Evolutionary conservation across 2,329 filamentous ascomycete species (phyloP).

Genomic region (Pseudocercospora crystallina): DNA sequence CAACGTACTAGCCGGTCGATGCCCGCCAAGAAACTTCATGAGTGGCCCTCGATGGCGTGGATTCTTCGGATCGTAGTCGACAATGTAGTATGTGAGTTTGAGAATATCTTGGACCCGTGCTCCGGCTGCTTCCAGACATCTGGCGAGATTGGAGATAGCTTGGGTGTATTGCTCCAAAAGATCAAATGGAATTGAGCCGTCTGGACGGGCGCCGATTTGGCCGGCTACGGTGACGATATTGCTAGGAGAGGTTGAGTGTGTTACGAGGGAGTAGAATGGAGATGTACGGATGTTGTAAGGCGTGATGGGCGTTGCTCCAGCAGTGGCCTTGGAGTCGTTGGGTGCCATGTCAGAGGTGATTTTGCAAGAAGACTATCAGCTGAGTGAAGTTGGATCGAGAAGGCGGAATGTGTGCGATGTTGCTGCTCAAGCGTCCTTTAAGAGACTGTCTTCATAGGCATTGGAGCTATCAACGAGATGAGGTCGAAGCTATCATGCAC

Average conservation of each 20-base stretch:
- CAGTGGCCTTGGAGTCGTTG: too few relatives aligned
- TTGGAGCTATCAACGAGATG: too few relatives aligned
- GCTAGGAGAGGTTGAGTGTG: constrained; percentile 16
- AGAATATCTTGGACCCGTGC: constrained; percentile 26
- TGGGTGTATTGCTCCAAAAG: constrained; percentile 25
- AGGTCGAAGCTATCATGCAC: too few relatives aligned
- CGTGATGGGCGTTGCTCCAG: constrained; percentile 7
- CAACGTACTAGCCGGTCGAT: constrained; percentile 28
- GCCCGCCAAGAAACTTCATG: constrained; percentile 26
- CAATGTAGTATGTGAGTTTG: constrained; percentile 30
- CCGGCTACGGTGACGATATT: constrained; percentile 25
- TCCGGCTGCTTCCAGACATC: constrained; percentile 27
- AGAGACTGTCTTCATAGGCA: too few relatives aligned
- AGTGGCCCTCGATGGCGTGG: constrained; percentile 23
- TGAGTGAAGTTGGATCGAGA: too few relatives aligned
- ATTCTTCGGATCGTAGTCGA: constrained; percentile 25
- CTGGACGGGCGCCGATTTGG: constrained; percentile 24
- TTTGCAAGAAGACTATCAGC: too few relatives aligned
- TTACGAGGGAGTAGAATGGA: constrained; percentile 21
- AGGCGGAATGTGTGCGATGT: too few relatives aligned
- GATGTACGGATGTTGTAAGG: constrained; percentile 21
- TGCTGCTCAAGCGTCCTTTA: too few relatives aligned
- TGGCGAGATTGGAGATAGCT: constrained; percentile 25
- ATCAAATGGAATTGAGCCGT: constrained; percentile 25
- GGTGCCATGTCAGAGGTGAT: too few relatives aligned